Percentiles rank a stretch among this genome's conserved stretches.
phyloP scores from a whole-genome alignment of 2,329 filamentous ascomycete genomes.

The Ploettnerulaceae sp. region DNA sequence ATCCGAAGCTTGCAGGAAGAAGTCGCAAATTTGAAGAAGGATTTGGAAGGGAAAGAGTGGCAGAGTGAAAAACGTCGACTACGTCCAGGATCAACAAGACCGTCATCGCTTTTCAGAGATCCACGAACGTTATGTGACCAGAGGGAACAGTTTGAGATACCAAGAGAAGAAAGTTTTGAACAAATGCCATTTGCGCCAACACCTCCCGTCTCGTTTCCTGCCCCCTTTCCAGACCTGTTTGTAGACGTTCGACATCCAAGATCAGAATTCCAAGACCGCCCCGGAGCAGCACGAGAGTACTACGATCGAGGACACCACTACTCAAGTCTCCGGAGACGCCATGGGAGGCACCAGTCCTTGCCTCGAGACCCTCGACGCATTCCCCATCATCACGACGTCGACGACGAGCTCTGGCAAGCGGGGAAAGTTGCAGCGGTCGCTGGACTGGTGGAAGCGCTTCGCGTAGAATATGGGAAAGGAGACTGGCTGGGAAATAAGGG shows the following conservation, averaged over 20 bases:
- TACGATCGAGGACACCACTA: not conserved
- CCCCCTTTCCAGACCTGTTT: not conserved
- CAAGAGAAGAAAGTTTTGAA: not conserved
- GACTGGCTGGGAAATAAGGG: constrained; percentile 32
- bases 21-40: constrained; percentile 6
- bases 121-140: not conserved
- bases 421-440: constrained; percentile 30
- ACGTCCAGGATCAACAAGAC: not conserved
- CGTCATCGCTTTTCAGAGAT: not conserved
- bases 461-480: constrained; percentile 40
- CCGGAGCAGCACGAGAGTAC: not conserved
- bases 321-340: not conserved
- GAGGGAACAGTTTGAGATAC: not conserved
- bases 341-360: constrained; percentile 4
- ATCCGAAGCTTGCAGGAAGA: constrained; percentile 6
- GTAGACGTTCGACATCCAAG: no score
- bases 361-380: constrained; percentile 22
- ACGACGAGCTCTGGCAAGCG: constrained; percentile 21
- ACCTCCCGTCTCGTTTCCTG: not conserved
- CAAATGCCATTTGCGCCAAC: constrained; percentile 5
- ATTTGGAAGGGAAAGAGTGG: constrained; percentile 1
- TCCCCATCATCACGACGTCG: constrained; percentile 20
- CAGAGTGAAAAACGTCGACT: not conserved
- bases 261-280: not conserved
- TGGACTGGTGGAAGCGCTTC: constrained; percentile 37